A percentile compares a stretch with the other conserved stretches of the same genome.
phyloP scores from a whole-genome alignment of 2,329 filamentous ascomycete genomes.

The Fusarium vanettenii region DNA sequence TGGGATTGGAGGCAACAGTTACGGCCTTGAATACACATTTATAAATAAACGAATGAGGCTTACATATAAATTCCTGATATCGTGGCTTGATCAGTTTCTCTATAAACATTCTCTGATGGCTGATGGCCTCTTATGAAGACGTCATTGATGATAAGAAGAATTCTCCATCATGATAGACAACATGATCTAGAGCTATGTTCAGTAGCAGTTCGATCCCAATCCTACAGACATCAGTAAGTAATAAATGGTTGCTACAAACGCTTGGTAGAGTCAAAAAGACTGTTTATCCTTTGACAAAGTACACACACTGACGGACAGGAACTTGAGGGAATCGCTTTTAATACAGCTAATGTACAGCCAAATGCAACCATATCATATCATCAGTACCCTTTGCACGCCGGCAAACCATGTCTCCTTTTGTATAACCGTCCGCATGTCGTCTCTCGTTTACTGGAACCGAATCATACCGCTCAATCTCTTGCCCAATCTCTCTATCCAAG shows the following conservation, averaged over 20 bases:
- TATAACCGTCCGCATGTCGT: neutral
- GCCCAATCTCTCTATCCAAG: constrained; percentile 62
- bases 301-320: neutral
- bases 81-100: neutral
- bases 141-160: neutral
- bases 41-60: no score
- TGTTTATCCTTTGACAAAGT: neutral
- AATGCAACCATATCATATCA: constrained; percentile 27
- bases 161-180: neutral
- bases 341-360: constrained; percentile 42
- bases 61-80: neutral
- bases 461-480: constrained; percentile 70
- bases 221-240: neutral
- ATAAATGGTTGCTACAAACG: neutral
- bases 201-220: neutral
- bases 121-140: neutral
- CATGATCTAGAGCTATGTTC: neutral
- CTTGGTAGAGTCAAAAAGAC: neutral
- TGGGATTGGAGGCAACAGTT: neutral
- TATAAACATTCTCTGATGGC: neutral
- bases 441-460: constrained; percentile 60
- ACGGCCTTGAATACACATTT: no score
- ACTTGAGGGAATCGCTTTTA: constrained; percentile 33
- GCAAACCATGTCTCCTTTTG: constrained; percentile 17
- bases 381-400: constrained; percentile 32